Evolutionary conservation across 768 basidiomycete genomes (phyloP).

Genomic region (Boletus barrowsii): DNA sequence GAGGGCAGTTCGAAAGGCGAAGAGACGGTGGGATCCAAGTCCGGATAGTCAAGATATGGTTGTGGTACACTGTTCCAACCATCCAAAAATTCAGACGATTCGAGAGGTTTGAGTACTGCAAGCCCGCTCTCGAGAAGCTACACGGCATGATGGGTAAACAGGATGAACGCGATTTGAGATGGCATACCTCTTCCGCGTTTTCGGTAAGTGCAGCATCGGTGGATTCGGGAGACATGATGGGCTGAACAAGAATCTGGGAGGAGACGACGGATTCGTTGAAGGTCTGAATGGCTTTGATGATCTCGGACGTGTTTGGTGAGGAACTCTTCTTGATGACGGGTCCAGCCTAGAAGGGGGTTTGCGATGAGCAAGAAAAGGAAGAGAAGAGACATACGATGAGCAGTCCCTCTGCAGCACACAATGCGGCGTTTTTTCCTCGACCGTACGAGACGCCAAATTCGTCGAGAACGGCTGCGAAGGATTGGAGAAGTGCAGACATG

Average conservation of each 20-base stretch:
- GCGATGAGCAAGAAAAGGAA: neutral
- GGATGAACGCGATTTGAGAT: neutral
- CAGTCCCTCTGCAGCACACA: constrained; percentile 79
- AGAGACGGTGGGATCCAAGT: constrained; percentile 37
- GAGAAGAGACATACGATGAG: constrained; percentile 52
- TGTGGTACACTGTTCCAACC: constrained; percentile 56
- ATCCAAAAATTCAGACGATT: constrained; percentile 57
- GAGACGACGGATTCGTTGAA: constrained; percentile 62
- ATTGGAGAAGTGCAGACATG: constrained; percentile 75
- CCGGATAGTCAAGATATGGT: constrained; percentile 55
- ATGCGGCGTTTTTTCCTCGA: constrained; percentile 76
- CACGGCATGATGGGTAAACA: neutral
- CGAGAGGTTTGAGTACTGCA: constrained; percentile 57
- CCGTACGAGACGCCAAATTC: constrained; percentile 86
- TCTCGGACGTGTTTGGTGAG: constrained; percentile 56
- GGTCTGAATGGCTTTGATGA: constrained; percentile 68
- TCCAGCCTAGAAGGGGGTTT: constrained; percentile 52
- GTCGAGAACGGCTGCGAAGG: constrained; percentile 82
- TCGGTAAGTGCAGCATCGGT: constrained; percentile 38
- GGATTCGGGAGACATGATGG: constrained; percentile 42
- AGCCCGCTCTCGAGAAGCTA: constrained; percentile 79
- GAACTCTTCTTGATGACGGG: constrained; percentile 59
- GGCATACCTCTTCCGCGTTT: constrained; percentile 58
- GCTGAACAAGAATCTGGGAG: constrained; percentile 64
- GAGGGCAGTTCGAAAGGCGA: constrained; percentile 67